Percentiles rank a stretch among this genome's conserved stretches.
Evolutionary conservation across 2,329 filamentous ascomycete species (phyloP).

Genomic region (Penicillium sp.): DNA sequence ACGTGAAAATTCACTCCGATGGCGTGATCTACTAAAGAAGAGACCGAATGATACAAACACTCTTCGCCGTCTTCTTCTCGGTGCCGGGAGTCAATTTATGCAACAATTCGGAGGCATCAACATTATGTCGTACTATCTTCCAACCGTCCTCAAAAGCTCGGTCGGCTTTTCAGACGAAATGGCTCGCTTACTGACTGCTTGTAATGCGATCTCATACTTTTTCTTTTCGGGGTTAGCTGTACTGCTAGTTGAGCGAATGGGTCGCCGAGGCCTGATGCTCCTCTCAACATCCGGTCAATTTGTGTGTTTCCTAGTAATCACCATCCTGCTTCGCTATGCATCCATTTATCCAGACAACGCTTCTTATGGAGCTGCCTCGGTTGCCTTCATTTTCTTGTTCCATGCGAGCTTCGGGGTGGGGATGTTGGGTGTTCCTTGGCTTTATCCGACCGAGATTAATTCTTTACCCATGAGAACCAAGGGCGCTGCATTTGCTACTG

Average conservation of each 20-base stretch:
- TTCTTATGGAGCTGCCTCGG: constrained; percentile 9
- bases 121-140: constrained; percentile 26
- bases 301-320: constrained; percentile 52
- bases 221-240: constrained; percentile 37
- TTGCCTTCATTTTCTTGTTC: constrained; percentile 21
- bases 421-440: constrained; percentile 38
- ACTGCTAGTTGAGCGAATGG: constrained; percentile 52
- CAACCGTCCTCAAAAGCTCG: constrained; percentile 18
- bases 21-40: constrained; percentile 51
- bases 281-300: constrained; percentile 47
- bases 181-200: constrained; percentile 20
- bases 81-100: constrained; percentile 41
- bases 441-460: constrained; percentile 57
- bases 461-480: constrained; percentile 54
- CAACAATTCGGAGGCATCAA: constrained; percentile 32
- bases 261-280: constrained; percentile 52
- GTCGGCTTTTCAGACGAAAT: constrained; percentile 18
- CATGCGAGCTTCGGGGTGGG: constrained; percentile 18
- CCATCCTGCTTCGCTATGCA: constrained; percentile 43
- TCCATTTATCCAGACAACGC: constrained; percentile 2
- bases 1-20: constrained; percentile 54
- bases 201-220: constrained; percentile 16
- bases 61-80: constrained; percentile 46
- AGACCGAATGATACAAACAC: constrained; percentile 29
- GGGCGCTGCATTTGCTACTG: constrained; percentile 52